phyloP scores from a whole-genome alignment of 179 eudicot genomes.

The Sideroxylon spinosum region DNA sequence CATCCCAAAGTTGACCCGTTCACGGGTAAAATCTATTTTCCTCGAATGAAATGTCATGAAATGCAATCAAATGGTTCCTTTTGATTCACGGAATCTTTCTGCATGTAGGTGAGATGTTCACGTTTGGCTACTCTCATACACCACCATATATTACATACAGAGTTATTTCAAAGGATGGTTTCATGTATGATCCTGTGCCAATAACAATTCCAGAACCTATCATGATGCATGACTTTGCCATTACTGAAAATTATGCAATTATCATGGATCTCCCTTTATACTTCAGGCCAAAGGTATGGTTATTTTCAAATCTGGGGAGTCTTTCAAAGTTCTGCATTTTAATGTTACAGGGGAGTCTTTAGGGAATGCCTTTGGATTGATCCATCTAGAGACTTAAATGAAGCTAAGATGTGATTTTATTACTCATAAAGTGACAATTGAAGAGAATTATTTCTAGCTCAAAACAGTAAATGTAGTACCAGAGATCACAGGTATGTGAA shows the following conservation, averaged over 20 bases:
- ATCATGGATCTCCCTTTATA: conserved; percentile 89
- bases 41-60: neutral
- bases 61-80: neutral
- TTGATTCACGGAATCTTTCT: conserved; percentile 11
- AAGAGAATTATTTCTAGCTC: too few species aligned
- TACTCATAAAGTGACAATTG: too few species aligned
- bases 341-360: neutral
- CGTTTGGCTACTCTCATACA: conserved; percentile 75
- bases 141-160: conserved; percentile 84
- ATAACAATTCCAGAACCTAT: conserved; percentile 70
- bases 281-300: conserved; percentile 74
- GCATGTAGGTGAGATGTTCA: conserved; percentile 88
- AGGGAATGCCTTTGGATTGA: too few species aligned
- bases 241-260: conserved; percentile 89
- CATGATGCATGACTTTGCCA: conserved; percentile 99
- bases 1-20: conserved; percentile 94
- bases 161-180: conserved; percentile 83
- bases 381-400: too few species aligned
- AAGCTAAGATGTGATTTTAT: too few species aligned
- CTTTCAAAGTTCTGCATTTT: too few species aligned
- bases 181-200: conserved; percentile 93
- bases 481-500: neutral
- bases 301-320: neutral
- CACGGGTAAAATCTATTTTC: conserved; percentile 50
- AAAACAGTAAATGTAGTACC: too few species aligned